Evolutionary conservation across 129 eudicot genomes (phyloP).

Genomic region (Smallanthus sonchifolius): DNA sequence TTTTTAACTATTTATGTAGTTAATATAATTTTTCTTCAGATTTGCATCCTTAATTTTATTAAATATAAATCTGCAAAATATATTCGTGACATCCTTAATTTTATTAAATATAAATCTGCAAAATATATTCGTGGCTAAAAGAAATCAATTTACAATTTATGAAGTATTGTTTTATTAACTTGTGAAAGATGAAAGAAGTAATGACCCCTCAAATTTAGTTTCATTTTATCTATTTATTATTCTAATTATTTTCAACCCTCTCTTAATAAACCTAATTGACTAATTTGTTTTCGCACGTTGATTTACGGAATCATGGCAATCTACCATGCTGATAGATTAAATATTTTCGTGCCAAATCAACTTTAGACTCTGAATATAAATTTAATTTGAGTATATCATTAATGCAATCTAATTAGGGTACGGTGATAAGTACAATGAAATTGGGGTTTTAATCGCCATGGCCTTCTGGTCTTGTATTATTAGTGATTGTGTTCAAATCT

Average conservation of each 20-base stretch:
- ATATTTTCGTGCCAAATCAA: background rate
- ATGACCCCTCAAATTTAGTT: constrained; percentile 15
- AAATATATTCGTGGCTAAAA: background rate
- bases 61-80: no score
- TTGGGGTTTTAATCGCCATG: no score
- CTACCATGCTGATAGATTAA: background rate
- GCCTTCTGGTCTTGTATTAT: no score
- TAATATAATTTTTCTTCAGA: no score
- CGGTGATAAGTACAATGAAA: no score
- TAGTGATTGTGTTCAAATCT: no score
- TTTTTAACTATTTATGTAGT: no score
- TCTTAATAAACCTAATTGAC: constrained; percentile 13
- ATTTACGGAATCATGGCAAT: background rate
- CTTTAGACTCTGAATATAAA: background rate
- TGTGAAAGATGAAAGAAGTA: constrained; percentile 3
- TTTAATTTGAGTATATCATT: background rate
- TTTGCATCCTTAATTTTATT: no score
- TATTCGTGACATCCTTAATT: no score
- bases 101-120: background rate
- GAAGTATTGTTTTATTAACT: background rate
- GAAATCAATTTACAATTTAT: background rate
- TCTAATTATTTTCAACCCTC: background rate
- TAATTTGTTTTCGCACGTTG: background rate
- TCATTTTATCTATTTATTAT: background rate
- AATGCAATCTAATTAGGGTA: background rate